phyloP scores from a whole-genome alignment of 2,329 filamentous ascomycete species.

The Curvularia verruculosa region DNA sequence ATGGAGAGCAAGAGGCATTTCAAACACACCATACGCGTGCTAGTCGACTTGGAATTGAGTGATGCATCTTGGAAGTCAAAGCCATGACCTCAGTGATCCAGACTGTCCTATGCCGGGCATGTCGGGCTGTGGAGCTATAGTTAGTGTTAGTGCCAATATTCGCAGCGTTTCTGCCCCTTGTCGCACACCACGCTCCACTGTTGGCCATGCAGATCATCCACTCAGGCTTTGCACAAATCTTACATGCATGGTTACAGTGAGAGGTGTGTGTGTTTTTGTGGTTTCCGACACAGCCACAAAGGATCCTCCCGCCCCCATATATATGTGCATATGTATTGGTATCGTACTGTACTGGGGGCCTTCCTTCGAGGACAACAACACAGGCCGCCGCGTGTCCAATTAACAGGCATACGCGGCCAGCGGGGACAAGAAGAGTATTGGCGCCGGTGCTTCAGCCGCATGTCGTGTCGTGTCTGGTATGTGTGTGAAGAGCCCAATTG shows the following conservation, averaged over 20 bases:
- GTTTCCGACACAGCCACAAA: constrained; percentile 6
- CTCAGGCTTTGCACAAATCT: constrained; percentile 3
- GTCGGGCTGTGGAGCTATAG: not conserved
- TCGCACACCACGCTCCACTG: not conserved
- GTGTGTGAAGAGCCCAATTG: constrained; percentile 5
- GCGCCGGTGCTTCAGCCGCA: constrained; percentile 13
- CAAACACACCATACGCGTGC: not conserved
- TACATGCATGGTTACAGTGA: not conserved
- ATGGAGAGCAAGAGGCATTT: constrained; percentile 16
- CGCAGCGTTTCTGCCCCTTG: constrained; percentile 1
- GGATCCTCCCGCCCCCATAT: not conserved
- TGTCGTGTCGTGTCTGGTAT: constrained; percentile 9
- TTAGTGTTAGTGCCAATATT: not conserved
- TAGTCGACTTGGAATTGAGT: not conserved
- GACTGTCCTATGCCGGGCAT: not conserved
- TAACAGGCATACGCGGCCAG: constrained; percentile 18
- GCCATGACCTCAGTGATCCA: not conserved
- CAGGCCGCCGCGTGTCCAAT: constrained; percentile 1
- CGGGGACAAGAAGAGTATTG: constrained; percentile 1
- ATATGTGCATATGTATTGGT: no score
- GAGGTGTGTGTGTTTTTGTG: not conserved
- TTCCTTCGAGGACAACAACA: constrained; percentile 8
- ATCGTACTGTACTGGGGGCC: not conserved
- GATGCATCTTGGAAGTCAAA: not conserved
- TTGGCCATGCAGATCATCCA: constrained; percentile 7